phyloP scores from a whole-genome alignment of 2,329 filamentous ascomycete species.

The Sporothrix inflata region DNA sequence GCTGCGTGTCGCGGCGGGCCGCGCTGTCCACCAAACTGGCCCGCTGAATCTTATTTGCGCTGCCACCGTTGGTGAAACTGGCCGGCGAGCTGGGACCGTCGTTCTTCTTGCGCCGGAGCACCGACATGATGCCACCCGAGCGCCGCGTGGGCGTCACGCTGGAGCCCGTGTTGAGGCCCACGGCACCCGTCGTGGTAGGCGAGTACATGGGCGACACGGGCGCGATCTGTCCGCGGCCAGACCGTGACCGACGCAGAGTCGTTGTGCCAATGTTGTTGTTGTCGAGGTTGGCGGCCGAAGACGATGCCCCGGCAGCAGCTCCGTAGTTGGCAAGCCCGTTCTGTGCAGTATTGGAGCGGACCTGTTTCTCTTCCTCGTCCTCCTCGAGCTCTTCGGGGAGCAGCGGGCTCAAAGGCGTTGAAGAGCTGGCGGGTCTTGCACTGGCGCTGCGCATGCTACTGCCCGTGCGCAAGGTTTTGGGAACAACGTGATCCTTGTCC shows the following conservation, averaged over 20 bases:
- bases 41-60: slow-evolving; percentile 58
- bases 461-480: slow-evolving; percentile 41
- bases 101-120: slow-evolving; percentile 67
- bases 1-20: slow-evolving; percentile 63
- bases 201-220: slow-evolving; percentile 34
- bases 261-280: slow-evolving; percentile 32
- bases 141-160: slow-evolving; percentile 40
- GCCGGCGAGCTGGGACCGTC: slow-evolving; percentile 41
- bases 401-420: slow-evolving; percentile 35
- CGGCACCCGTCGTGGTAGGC: slow-evolving; percentile 27
- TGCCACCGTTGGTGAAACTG: slow-evolving; percentile 40
- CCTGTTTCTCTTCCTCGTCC: slow-evolving; percentile 12
- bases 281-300: not conserved
- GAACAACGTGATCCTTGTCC: slow-evolving; percentile 64
- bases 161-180: slow-evolving; percentile 31
- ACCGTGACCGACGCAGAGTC: slow-evolving; percentile 47
- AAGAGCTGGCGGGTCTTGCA: slow-evolving; percentile 1
- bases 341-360: not conserved
- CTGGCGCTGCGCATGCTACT: slow-evolving; percentile 27
- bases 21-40: slow-evolving; percentile 58
- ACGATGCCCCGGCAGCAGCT: not conserved
- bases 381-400: slow-evolving; percentile 48
- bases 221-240: slow-evolving; percentile 45
- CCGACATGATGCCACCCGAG: slow-evolving; percentile 55
- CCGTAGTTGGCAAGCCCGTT: not conserved